Percentiles rank a stretch among this genome's conserved stretches.
These are phyloP conservation scores for Kodamaea sp. DNA, from an alignment of 1,139 yeast genomes.

Conservation along the genomic window DNA sequence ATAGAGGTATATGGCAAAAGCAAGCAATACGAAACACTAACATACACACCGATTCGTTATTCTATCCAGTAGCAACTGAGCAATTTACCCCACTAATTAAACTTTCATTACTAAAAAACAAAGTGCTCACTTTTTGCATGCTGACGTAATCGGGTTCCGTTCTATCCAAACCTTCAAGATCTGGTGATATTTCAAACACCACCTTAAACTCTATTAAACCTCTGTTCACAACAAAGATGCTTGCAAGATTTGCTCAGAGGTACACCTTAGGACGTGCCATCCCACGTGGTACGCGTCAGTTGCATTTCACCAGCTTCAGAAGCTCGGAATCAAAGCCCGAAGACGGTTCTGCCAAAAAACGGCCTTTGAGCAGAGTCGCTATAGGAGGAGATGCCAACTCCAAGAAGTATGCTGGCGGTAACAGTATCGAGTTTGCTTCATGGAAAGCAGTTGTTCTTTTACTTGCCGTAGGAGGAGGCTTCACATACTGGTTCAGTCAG, in stretches of 20 bases:
- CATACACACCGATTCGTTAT: background rate
- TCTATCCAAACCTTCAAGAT: too few species aligned
- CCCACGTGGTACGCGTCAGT: conserved; percentile 1
- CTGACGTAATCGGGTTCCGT: too few species aligned
- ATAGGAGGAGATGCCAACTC: conserved; percentile 38
- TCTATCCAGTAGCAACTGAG: too few species aligned
- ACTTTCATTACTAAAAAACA: too few species aligned
- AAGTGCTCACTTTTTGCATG: too few species aligned
- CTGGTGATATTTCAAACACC: conserved; percentile 1
- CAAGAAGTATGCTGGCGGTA: conserved; percentile 34
- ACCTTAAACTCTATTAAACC: background rate
- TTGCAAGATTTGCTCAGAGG: background rate
- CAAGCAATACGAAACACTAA: too few species aligned
- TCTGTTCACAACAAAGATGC: too few species aligned
- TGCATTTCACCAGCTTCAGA: conserved; percentile 1
- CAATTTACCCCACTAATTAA: too few species aligned
- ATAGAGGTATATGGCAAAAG: too few species aligned
- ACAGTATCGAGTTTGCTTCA: conserved; percentile 69
- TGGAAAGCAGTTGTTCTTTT: conserved; percentile 82
- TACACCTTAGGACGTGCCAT: background rate
- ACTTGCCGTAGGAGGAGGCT: conserved; percentile 65
- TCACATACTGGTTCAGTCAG: conserved; percentile 65
- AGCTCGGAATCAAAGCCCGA: conserved; percentile 7
- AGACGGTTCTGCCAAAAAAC: conserved; percentile 19
- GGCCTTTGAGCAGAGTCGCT: conserved; percentile 53